Conservation (phyloP, 352 stramenopile genomes). For the Halophytophthora polymorphica region DNA sequence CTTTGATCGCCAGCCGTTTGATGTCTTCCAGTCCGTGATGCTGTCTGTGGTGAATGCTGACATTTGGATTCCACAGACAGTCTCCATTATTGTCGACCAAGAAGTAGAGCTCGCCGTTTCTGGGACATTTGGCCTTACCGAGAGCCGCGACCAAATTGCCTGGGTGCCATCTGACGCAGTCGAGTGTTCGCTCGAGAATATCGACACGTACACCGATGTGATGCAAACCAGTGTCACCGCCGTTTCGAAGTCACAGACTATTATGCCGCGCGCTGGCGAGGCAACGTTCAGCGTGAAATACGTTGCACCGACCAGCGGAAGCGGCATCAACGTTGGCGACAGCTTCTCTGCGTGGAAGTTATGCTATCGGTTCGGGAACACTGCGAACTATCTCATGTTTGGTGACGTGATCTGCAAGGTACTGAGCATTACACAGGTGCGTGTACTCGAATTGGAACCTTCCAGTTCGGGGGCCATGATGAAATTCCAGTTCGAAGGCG, state of each 20-base stretch:
- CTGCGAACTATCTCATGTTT: conserved; percentile 51
- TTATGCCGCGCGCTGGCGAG: conserved; percentile 31
- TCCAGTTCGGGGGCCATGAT: conserved; percentile 37
- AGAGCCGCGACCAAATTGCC: conserved; percentile 51
- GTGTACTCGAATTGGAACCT: conserved; percentile 28
- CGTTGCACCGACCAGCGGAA: conserved; percentile 20
- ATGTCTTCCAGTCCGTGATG: conserved; percentile 33
- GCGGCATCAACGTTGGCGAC: conserved; percentile 1
- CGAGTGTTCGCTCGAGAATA: conserved; percentile 27
- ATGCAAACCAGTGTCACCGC: conserved; percentile 40
- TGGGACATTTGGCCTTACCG: conserved; percentile 60
- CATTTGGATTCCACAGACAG: conserved; percentile 43
- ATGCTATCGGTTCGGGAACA: conserved; percentile 67
- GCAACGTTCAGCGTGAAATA: conserved; percentile 39
- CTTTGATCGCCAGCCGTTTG: conserved; percentile 57
- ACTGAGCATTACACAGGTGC: conserved; percentile 43
- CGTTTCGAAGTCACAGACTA: conserved; percentile 22
- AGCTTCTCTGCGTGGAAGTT: conserved; percentile 60
- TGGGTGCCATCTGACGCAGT: conserved; percentile 54
- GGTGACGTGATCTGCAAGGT: conserved; percentile 56
- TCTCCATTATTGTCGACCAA: conserved; percentile 57
- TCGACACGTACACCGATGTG: conserved; percentile 29
- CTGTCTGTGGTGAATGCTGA: conserved; percentile 40
- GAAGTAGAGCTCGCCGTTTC: conserved; percentile 27
- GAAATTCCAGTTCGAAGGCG: conserved; percentile 56